Evolutionary conservation across 495 filamentous ascomycete genomes (phyloP), one percentile per base, ranked within the genome.

Genomic region (Darksidea phi): DNA sequence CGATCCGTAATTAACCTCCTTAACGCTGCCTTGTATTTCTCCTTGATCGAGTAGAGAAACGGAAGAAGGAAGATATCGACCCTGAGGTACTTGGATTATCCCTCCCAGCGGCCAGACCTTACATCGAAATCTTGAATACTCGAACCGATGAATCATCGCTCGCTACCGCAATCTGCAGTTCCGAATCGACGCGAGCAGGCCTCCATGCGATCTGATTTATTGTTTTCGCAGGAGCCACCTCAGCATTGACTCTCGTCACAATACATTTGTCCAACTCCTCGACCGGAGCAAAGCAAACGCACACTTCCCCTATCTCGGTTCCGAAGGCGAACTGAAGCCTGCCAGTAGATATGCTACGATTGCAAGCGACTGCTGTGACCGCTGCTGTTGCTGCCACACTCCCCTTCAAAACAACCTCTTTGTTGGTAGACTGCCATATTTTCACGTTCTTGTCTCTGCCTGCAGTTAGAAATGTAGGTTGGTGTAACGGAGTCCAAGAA

Each of bases 371-470:
- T 7, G 91, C 89, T 10, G 90, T 96, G 6, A 91, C 84, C 1
- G 91, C 74, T 32, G 80, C 78, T 21, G 75, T 75, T 57, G 84
- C 75, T 1, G 79, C 61, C 18, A 89, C 77, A 6, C 78, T 85
- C 1, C 77, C 66, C 46, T 75, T 76, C 68, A 82, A 85, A 15
- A 72, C 60, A 46, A 81, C 68, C 48, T 70, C 76, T 50, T 54
- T 68, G 37, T 64, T 73, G 45, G 26, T 59, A 10, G 74, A 34
- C 32, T 69, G 70, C 93, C 93, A 97, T 56, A 95, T 69, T 73
- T 90, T 94, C 42, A 95, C 84, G 7, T 75, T 76, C 73, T 92
- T 96, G 64, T 98, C 94, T 61, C 94, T 82, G 7, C 90, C 88
- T 1, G 90, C 91, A 1, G 94, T 97, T 1, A 86, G 89, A 75